Evolutionary conservation across 192 early-diverging fungal genomes (phyloP), one percentile per base, ranked within the genome.

Genomic region (Coemansia erecta): DNA sequence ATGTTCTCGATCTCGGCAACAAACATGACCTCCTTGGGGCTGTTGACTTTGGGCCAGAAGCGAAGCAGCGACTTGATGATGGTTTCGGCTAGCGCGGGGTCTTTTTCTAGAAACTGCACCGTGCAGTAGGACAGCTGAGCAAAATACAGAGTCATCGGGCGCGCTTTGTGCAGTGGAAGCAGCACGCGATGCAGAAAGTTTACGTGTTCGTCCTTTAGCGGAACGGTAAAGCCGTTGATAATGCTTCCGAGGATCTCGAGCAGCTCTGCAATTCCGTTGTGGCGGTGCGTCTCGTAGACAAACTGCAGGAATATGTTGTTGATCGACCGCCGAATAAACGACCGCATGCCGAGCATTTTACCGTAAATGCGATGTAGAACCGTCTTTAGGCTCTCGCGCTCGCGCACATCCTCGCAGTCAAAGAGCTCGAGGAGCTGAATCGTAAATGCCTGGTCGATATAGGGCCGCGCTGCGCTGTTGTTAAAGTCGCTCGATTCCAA

Each of bases 11-110:
- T 82, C 74, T 99, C 97, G 74, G 92, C 94, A 64, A 99, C 83
- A 79, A 95, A 99, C 95, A 99, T 97, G 58, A 98, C 93, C 81
- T 99, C 96, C 76, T 99, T 99, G 13, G 94, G 93, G 64, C 90
- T 93, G 83, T 98, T 99, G 44, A 99, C 93, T 76, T 97, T 98
- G 52, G 97, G 97, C 97, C 97, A 99, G 75, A 85, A 98, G 24
- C 94, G 86, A 62, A 99, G 77, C 49, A 99, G 74, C 7, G 91
- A 89, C 65, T 83, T 85, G 28, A 99, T 82, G 39, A 97, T 92
- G 83, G 94, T 91, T 56, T 89, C 85, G 17, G 95, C 95, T 50
- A 99, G 79, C 14, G 85, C 61, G 4, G 95, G 94, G 64, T 99
- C 97, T 74, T 99, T 99, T 61, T 99, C 96, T 50, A 98, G 80